Conservation (phyloP, 2,329 filamentous ascomycete genomes). For the Calonectria fujianensis region DNA sequence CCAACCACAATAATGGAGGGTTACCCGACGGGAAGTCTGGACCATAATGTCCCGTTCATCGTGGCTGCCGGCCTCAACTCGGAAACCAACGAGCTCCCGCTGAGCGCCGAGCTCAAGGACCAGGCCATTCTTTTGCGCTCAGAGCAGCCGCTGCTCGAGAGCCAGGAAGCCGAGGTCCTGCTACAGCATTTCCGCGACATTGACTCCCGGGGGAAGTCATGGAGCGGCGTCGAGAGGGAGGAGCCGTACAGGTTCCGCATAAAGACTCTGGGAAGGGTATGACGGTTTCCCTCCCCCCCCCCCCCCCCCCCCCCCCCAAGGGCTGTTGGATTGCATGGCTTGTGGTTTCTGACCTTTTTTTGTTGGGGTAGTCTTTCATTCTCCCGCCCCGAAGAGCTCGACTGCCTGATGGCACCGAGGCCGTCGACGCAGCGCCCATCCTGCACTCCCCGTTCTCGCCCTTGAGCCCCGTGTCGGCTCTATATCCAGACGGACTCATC, state of each 20-base stretch:
- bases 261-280: constrained; percentile 86
- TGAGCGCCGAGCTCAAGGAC: constrained; percentile 73
- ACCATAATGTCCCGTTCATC: constrained; percentile 90
- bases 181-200: constrained; percentile 79
- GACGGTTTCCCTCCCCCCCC: constrained; percentile 54
- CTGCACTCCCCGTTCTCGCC: constrained; percentile 95
- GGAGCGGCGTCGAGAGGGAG: constrained; percentile 76
- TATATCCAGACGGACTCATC: constrained; percentile 94
- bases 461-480: constrained; percentile 85
- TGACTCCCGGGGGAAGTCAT: constrained; percentile 79
- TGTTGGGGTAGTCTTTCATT: constrained; percentile 67
- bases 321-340: constrained; percentile 40
- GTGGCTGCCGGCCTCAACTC: constrained; percentile 84
- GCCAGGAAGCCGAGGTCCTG: constrained; percentile 78
- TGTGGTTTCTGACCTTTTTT: constrained; percentile 53
- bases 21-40: constrained; percentile 86
- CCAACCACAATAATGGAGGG: constrained; percentile 83
- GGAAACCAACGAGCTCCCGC: constrained; percentile 63
- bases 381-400: constrained; percentile 75
- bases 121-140: constrained; percentile 79
- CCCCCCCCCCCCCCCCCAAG: constrained; percentile 21
- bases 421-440: constrained; percentile 69
- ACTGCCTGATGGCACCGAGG: constrained; percentile 71
- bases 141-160: constrained; percentile 80
- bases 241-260: constrained; percentile 79